Conservation (phyloP, 768 basidiomycete genomes). For the Naganishia onofrii region DNA sequence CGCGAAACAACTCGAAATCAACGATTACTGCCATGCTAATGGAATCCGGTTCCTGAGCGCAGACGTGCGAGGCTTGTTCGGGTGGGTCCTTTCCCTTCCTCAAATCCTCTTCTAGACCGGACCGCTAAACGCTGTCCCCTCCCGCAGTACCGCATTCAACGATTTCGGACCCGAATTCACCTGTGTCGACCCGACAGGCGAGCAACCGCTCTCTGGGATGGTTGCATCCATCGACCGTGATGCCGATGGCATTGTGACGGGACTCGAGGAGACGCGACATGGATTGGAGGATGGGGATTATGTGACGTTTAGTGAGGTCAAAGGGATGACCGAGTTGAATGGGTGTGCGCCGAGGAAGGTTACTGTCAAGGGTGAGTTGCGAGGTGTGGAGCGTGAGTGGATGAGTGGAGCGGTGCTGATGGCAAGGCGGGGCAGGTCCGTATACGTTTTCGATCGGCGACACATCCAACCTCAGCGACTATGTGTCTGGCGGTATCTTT, state of each 20-base stretch:
- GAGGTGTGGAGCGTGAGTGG: constrained; percentile 1
- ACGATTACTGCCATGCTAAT: constrained; percentile 88
- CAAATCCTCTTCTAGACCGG: constrained; percentile 21
- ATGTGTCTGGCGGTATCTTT: constrained; percentile 86
- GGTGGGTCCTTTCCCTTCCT: constrained; percentile 57
- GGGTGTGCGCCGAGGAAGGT: constrained; percentile 87
- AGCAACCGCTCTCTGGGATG: constrained; percentile 90
- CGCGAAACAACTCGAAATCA: constrained; percentile 85
- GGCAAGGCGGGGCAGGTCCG: constrained; percentile 57
- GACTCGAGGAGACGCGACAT: constrained; percentile 93
- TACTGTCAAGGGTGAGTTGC: constrained; percentile 67
- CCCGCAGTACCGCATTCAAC: constrained; percentile 78
- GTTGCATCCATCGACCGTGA: constrained; percentile 82
- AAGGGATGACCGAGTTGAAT: constrained; percentile 90
- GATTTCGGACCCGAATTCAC: constrained; percentile 94
- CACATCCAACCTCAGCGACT: constrained; percentile 71
- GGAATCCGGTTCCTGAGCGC: constrained; percentile 87
- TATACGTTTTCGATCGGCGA: constrained; percentile 97
- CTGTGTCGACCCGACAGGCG: constrained; percentile 96
- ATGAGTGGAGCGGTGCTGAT: not conserved
- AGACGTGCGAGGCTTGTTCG: constrained; percentile 89
- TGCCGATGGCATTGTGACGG: constrained; percentile 87
- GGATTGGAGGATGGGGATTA: constrained; percentile 98
- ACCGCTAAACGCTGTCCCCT: not conserved
- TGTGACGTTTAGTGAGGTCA: constrained; percentile 91